A percentile compares a stretch with the other conserved stretches of the same genome.
phyloP scores from a whole-genome alignment of 2,329 filamentous ascomycete species.

The Aaosphaeria arxii region DNA sequence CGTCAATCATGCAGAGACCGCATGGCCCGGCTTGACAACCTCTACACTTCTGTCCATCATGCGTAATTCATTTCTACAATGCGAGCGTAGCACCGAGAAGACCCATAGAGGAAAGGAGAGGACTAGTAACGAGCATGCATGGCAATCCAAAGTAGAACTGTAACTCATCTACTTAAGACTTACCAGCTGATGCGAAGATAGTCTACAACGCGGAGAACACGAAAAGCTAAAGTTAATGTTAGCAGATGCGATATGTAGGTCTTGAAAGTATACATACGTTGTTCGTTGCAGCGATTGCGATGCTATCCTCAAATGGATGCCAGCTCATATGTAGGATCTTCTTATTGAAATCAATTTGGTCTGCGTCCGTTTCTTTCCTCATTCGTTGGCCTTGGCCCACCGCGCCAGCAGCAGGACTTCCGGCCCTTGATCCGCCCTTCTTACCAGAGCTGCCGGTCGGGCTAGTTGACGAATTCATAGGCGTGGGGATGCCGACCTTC shows the following conservation, averaged over 20 bases:
- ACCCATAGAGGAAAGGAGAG: slow-evolving; percentile 21
- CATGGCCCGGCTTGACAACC: slow-evolving; percentile 16
- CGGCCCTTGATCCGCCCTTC: slow-evolving; percentile 84
- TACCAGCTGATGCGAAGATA: slow-evolving; percentile 10
- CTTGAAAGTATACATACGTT: slow-evolving; percentile 67
- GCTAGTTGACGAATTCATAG: slow-evolving; percentile 81
- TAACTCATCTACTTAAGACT: too few species aligned
- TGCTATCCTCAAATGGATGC: slow-evolving; percentile 99
- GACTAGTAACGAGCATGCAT: slow-evolving; percentile 24
- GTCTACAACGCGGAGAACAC: slow-evolving; percentile 54
- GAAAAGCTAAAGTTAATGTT: slow-evolving; percentile 46
- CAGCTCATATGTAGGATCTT: slow-evolving; percentile 99
- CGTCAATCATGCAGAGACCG: slow-evolving; percentile 20
- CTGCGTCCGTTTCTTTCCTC: slow-evolving; percentile 98
- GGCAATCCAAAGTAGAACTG: slow-evolving; percentile 17
- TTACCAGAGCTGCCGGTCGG: slow-evolving; percentile 72
- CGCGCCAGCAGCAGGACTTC: slow-evolving; percentile 72
- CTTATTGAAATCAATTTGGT: slow-evolving; percentile 99
- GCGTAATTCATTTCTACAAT: slow-evolving; percentile 25
- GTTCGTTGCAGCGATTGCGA: slow-evolving; percentile 98
- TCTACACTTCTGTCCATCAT: slow-evolving; percentile 19
- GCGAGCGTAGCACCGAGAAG: slow-evolving; percentile 24
- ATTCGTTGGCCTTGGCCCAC: slow-evolving; percentile 84
- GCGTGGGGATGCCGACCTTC: slow-evolving; percentile 96
- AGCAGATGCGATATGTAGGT: background rate